Percentiles rank a stretch among this genome's conserved stretches.
Conservation (phyloP, 176 grass and related monocot species). For the Carex cristatella region DNA sequence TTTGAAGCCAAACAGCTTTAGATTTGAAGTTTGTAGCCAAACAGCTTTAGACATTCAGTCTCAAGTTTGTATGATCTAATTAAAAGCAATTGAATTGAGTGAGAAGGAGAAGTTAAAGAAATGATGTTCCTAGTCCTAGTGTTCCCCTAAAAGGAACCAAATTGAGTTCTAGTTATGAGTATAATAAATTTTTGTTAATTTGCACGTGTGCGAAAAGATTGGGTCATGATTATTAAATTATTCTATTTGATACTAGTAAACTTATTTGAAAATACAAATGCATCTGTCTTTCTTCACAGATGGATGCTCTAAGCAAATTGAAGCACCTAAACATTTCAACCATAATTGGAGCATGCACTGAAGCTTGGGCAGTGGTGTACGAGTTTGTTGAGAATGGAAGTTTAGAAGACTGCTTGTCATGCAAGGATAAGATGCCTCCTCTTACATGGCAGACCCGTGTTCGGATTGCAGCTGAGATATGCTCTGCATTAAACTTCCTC, state of each 20-base stretch:
- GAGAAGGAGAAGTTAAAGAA: not conserved
- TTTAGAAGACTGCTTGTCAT: constrained; percentile 37
- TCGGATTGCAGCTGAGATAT: constrained; percentile 47
- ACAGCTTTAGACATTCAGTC: not conserved
- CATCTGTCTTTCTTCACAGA: not conserved
- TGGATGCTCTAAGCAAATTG: constrained; percentile 44
- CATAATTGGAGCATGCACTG: constrained; percentile 54
- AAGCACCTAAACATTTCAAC: constrained; percentile 49
- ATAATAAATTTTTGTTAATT: not conserved
- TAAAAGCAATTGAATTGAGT: no score
- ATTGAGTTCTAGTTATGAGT: no score
- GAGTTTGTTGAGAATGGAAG: constrained; percentile 55
- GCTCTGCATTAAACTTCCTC: constrained; percentile 45
- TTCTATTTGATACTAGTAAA: not conserved
- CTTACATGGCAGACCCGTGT: constrained; percentile 48
- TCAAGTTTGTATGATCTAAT: not conserved
- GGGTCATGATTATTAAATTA: not conserved
- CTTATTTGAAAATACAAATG: not conserved
- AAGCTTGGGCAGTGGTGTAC: constrained; percentile 37
- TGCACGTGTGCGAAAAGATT: not conserved
- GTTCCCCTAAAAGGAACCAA: not conserved
- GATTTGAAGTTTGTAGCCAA: not conserved
- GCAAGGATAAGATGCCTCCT: not conserved
- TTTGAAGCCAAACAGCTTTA: not conserved
- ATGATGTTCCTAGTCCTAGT: not conserved